Base-by-base conservation (phyloP, 139 green algal species). In the Edaphochlamys debaryana region DNA sequence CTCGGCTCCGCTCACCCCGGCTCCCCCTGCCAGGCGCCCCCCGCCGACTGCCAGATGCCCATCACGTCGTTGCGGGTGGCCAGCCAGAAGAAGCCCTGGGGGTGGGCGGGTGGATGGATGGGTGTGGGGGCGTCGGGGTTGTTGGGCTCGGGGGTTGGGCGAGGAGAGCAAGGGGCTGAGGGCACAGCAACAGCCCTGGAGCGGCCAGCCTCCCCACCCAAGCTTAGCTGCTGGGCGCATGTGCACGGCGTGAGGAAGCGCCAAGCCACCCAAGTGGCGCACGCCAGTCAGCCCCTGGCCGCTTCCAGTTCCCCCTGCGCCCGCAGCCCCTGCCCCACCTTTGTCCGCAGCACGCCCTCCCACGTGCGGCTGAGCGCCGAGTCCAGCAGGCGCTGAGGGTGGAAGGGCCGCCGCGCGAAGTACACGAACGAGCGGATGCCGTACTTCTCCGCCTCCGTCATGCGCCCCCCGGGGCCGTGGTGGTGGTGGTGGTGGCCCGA, bases 81-180 rank as follows among this genome's bases (percentile, higher is more conserved):
- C 40, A 94, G 82, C 91, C 91, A 94, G 69, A 91, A 92, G 85
- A 93, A 93, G 34, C 91, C 91, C 85, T 89, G 85, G 0, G 25
- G n/a, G 60, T 4, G 15, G 2, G 40, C 8, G 13, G n/a, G 62
- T 23, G 30, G 13, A 32, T 34, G 15, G 66, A 22, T 30, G 36
- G n/a, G 62, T 41, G 20, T 32, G 67, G 37, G 37, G 3, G 67
- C 37, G n/a, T 70, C 32, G 25, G 29, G 9, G 20, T 42, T 70
- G 3, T 20, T 42, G 23, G 64, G 23, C 45, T 37, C 3, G 64
- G 64, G 15, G 9, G 1, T 30, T 48, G 9, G 32, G 23, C n/a
- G n/a, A n/a, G n/a, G n/a, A n/a, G n/a, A n/a, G n/a, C n/a, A n/a
- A n/a, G n/a, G n/a, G n/a, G n/a, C n/a, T n/a, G n/a, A n/a, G n/a